Evolutionary conservation across 2,329 filamentous ascomycete species (phyloP).

Genomic region (Aspergillus sp.): DNA sequence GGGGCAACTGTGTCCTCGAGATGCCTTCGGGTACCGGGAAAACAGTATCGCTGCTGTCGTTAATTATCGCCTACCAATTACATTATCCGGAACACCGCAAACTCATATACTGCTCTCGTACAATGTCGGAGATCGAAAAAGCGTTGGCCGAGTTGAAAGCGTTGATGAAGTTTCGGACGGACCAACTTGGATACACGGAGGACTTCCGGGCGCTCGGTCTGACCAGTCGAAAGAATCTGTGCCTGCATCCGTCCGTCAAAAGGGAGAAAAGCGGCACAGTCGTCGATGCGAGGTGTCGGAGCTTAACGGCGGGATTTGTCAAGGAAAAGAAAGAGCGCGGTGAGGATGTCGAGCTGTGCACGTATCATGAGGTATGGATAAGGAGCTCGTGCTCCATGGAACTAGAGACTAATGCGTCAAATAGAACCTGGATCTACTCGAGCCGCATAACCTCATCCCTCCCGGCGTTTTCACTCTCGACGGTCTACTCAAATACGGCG

Average conservation of each 20-base stretch:
- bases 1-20: conserved; percentile 93
- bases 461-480: conserved; percentile 96
- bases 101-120: conserved; percentile 97
- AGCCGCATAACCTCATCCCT: conserved; percentile 91
- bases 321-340: conserved; percentile 96
- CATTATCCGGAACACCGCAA: conserved; percentile 91
- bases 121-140: conserved; percentile 99
- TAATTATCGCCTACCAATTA: conserved; percentile 96
- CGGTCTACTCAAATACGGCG: conserved; percentile 81
- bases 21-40: conserved; percentile 99
- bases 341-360: conserved; percentile 89
- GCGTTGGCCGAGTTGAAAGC: conserved; percentile 86
- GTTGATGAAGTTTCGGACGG: conserved; percentile 89
- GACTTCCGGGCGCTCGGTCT: conserved; percentile 90
- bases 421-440: conserved; percentile 87
- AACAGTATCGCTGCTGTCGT: conserved; percentile 88
- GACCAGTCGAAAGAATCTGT: conserved; percentile 96
- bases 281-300: conserved; percentile 93
- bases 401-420: background rate
- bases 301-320: conserved; percentile 92
- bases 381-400: background rate
- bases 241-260: conserved; percentile 93
- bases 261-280: conserved; percentile 92
- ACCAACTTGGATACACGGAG: conserved; percentile 86
- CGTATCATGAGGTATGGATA: conserved; percentile 80